Percentiles rank a stretch among this genome's conserved stretches.
Conservation (phyloP, 306 rosid species). For the Lotus japonicus region DNA sequence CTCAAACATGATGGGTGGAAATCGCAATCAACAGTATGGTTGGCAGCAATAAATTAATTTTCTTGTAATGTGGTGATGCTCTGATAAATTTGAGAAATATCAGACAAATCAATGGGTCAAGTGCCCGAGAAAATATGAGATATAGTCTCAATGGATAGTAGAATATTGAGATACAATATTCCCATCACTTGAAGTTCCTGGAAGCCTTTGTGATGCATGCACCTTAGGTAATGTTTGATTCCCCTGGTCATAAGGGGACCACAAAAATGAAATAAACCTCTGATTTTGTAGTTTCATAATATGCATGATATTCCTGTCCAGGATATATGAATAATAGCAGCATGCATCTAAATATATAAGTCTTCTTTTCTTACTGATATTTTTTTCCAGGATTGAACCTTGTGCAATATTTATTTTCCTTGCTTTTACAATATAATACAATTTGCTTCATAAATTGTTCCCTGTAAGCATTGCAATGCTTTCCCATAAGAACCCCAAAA, state of each 20-base stretch:
- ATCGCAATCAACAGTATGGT: slow-evolving; percentile 52
- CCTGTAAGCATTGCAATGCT: background rate
- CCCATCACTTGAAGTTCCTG: background rate
- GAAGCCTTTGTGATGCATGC: slow-evolving; percentile 9
- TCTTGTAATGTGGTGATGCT: background rate
- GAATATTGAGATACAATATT: slow-evolving; percentile 1
- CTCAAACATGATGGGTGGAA: slow-evolving; percentile 38
- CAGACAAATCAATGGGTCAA: background rate
- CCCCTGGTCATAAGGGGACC: background rate
- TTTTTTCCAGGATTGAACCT: background rate
- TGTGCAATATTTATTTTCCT: background rate
- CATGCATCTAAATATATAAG: background rate
- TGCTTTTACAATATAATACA: background rate
- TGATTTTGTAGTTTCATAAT: background rate
- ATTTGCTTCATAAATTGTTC: background rate
- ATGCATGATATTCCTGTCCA: background rate
- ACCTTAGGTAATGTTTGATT: background rate
- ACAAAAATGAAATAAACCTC: background rate
- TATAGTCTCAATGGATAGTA: background rate
- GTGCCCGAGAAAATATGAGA: slow-evolving; percentile 2
- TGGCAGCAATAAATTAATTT: slow-evolving; percentile 31
- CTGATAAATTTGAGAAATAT: background rate
- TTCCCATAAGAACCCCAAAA: background rate
- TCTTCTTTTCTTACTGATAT: background rate
- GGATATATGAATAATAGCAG: background rate